Evolutionary conservation across 805 yeast genomes (phyloP).

Genomic region (Kregervanrija delftensis): DNA sequence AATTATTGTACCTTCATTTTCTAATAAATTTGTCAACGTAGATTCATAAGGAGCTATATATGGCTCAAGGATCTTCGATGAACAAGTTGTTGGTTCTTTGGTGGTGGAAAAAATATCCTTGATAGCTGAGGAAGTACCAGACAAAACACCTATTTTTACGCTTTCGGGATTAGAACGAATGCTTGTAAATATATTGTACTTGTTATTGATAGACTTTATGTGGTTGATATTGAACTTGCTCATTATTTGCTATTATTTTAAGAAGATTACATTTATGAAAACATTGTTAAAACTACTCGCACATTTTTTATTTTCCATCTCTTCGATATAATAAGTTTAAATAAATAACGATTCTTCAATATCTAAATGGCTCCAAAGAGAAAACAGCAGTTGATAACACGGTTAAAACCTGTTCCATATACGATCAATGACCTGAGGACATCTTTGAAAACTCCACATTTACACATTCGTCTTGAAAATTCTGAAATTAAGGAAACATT

Average conservation of each 20-base stretch:
- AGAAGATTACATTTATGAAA: no score
- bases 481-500: no score
- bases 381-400: constrained; percentile 17
- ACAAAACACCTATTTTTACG: constrained; percentile 13
- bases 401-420: constrained; percentile 31
- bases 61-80: constrained; percentile 52
- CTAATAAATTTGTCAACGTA: constrained; percentile 55
- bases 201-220: constrained; percentile 13
- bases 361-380: no score
- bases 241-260: no score
- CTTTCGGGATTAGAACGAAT: constrained; percentile 16
- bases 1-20: constrained; percentile 41
- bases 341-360: no score
- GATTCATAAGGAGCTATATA: constrained; percentile 79
- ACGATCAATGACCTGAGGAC: constrained; percentile 23
- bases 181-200: constrained; percentile 35
- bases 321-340: no score
- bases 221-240: constrained; percentile 1
- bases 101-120: constrained; percentile 79
- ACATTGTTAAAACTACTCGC: no score
- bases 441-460: constrained; percentile 14
- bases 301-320: no score
- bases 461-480: neutral
- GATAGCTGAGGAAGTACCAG: constrained; percentile 34
- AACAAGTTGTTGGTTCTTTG: constrained; percentile 66